Percentiles rank a stretch among this genome's conserved stretches.
Conservation (phyloP, 164 flowering plant genomes). For the Nymphaea thermarum region DNA sequence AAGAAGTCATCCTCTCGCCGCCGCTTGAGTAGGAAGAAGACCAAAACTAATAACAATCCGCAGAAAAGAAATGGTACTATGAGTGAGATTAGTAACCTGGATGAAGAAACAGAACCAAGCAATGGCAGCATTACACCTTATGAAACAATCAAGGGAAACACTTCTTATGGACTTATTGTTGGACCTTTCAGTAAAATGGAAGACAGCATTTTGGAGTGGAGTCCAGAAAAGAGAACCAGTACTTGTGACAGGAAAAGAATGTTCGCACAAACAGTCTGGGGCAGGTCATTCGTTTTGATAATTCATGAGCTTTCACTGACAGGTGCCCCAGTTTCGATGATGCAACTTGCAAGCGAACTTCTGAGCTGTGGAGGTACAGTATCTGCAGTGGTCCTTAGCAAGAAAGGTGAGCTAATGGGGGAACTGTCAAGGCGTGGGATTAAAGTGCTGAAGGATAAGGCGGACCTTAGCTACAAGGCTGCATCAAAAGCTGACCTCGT, state of each 20-base stretch:
- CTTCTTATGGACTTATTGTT: constrained; percentile 68
- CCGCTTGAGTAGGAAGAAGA: background rate
- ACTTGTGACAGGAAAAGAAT: constrained; percentile 86
- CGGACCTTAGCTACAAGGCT: constrained; percentile 64
- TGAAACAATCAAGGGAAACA: constrained; percentile 15
- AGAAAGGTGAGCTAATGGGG: constrained; percentile 78
- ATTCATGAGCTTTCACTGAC: constrained; percentile 96
- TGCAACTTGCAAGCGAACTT: constrained; percentile 93
- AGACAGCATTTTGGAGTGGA: constrained; percentile 82
- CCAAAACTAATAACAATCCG: background rate
- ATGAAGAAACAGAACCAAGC: background rate
- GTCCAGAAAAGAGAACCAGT: constrained; percentile 75
- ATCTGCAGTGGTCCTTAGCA: constrained; percentile 82
- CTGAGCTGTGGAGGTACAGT: constrained; percentile 97
- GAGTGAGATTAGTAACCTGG: background rate
- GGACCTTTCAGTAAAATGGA: constrained; percentile 84
- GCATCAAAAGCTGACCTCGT: constrained; percentile 92
- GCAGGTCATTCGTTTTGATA: constrained; percentile 77
- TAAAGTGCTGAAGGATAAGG: constrained; percentile 81
- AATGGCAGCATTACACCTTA: background rate
- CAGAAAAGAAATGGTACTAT: background rate
- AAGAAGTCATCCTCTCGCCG: background rate
- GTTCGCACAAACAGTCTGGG: constrained; percentile 86
- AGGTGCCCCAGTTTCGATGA: constrained; percentile 94
- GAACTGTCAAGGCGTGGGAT: constrained; percentile 82